Conservation (phyloP, 495 filamentous ascomycete species). For the Alectoria sarmentosa region DNA sequence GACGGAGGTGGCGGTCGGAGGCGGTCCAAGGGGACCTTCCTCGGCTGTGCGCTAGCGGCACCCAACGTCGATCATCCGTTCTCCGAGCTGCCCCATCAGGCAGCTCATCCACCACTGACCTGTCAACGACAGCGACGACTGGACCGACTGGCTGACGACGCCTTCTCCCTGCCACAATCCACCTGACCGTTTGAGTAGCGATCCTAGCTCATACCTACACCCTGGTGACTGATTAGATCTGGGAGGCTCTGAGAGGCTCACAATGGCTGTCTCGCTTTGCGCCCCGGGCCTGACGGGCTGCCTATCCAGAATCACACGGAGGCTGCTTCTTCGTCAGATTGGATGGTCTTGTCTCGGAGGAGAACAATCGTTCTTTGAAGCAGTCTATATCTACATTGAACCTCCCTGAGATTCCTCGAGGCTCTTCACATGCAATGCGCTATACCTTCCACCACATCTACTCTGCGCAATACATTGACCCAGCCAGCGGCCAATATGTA, state of each 20-base stretch:
- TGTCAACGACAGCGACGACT: background rate
- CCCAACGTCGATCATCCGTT: conserved; percentile 1
- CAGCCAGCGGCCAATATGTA: conserved; percentile 12
- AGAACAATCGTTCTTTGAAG: background rate
- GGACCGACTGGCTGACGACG: background rate
- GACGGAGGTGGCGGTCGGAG: no score
- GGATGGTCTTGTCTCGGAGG: conserved; percentile 5
- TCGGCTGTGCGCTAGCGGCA: conserved; percentile 1
- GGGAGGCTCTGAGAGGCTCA: background rate
- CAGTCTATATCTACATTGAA: conserved; percentile 4
- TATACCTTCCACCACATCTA: background rate
- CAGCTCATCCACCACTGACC: background rate
- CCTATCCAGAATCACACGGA: conserved; percentile 11
- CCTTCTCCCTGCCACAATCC: background rate
- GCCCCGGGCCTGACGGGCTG: conserved; percentile 4
- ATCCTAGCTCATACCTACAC: conserved; percentile 4
- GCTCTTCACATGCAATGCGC: background rate
- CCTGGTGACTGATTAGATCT: background rate
- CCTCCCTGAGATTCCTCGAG: background rate
- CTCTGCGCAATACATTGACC: conserved; percentile 1
- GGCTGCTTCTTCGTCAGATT: background rate
- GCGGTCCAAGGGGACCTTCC: background rate
- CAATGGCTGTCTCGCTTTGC: background rate
- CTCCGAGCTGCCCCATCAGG: conserved; percentile 10
- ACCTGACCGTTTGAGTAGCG: conserved; percentile 6